Percentiles rank a stretch among this genome's conserved stretches.
These are phyloP conservation scores for Talaromyces pinophilus DNA, from an alignment of 2,329 filamentous ascomycete species.

Conservation along the genomic window DNA sequence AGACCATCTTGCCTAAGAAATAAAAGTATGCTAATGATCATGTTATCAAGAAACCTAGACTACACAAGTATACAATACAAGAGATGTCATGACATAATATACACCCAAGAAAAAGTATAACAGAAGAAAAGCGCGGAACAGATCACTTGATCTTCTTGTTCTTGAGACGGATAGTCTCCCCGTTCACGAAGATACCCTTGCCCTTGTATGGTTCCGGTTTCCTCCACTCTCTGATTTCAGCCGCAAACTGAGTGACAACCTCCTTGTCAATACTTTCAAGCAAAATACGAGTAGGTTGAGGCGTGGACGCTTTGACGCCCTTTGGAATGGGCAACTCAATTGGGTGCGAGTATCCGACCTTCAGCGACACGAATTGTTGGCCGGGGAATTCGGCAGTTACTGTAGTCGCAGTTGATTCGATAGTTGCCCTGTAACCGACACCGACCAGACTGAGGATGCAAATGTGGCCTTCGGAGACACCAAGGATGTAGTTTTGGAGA, in stretches of 20 bases:
- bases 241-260: slow-evolving; percentile 86
- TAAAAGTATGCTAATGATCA: background rate
- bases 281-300: slow-evolving; percentile 86
- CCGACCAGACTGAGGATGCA: slow-evolving; percentile 90
- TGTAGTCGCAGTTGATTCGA: slow-evolving; percentile 74
- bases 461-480: slow-evolving; percentile 94
- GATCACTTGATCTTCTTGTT: slow-evolving; percentile 91
- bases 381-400: slow-evolving; percentile 68
- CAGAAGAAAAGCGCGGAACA: slow-evolving; percentile 18
- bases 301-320: slow-evolving; percentile 82
- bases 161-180: slow-evolving; percentile 97
- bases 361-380: slow-evolving; percentile 87
- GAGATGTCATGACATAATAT: slow-evolving; percentile 30
- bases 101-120: slow-evolving; percentile 24
- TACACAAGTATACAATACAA: slow-evolving; percentile 23
- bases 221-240: slow-evolving; percentile 83
- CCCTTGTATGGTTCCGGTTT: slow-evolving; percentile 97
- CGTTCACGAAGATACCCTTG: slow-evolving; percentile 97
- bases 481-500: slow-evolving; percentile 84
- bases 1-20: slow-evolving; percentile 14
- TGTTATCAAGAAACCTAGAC: slow-evolving; percentile 27
- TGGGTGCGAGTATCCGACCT: slow-evolving; percentile 95
- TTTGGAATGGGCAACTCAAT: slow-evolving; percentile 83
- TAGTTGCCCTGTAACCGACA: slow-evolving; percentile 88
- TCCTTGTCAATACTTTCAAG: slow-evolving; percentile 86